Evolutionary conservation across 306 rosid species (phyloP).

Genomic region (Astragalus membranaceus): DNA sequence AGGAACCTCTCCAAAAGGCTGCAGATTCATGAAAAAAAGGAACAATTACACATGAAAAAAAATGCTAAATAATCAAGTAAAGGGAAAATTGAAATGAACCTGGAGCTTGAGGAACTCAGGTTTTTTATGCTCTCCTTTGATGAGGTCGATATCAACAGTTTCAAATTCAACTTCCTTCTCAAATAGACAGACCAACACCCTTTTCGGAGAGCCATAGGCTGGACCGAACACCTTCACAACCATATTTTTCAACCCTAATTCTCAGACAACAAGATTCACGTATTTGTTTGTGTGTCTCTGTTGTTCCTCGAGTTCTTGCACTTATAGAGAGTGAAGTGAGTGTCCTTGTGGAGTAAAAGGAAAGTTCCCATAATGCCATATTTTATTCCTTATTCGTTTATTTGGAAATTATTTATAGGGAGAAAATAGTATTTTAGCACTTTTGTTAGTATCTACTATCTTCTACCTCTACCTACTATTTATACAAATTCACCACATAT

Average conservation of each 20-base stretch:
- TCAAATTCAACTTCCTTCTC: constrained; percentile 52
- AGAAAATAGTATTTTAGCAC: no score
- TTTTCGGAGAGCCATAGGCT: constrained; percentile 27
- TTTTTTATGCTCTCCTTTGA: constrained; percentile 36
- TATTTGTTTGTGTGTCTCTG: neutral
- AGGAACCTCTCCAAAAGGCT: constrained; percentile 53
- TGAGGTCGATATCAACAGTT: constrained; percentile 28
- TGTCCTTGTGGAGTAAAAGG: no score
- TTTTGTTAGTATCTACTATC: no score
- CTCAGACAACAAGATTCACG: neutral
- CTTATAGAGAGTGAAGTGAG: no score
- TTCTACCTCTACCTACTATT: no score
- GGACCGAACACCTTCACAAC: constrained; percentile 56
- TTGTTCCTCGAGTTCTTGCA: neutral
- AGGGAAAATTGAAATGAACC: constrained; percentile 18
- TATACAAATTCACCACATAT: no score
- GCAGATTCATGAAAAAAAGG: neutral
- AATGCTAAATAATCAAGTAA: no score
- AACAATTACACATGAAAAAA: neutral
- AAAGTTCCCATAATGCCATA: no score
- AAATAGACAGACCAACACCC: constrained; percentile 40
- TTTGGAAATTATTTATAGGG: no score
- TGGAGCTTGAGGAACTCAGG: constrained; percentile 50
- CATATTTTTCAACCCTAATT: neutral
- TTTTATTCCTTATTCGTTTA: no score